Evolutionary conservation across 2,329 filamentous ascomycete species (phyloP).

Genomic region (Botrytis galanthina): DNA sequence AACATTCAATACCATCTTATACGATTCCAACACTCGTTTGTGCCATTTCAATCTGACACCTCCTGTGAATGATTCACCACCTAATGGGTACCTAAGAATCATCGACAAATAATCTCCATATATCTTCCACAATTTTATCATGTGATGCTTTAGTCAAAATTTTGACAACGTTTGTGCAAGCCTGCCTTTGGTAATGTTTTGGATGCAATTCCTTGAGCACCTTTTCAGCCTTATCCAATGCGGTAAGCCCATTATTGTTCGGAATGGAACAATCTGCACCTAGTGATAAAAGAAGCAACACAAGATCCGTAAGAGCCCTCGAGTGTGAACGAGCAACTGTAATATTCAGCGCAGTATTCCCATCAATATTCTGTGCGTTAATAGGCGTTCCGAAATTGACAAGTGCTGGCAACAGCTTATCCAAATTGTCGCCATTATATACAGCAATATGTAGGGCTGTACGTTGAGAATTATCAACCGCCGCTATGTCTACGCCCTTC

Average conservation of each 20-base stretch:
- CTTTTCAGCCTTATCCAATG: not conserved
- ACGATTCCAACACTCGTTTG: not conserved
- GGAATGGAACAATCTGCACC: not conserved
- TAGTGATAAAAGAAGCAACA: not conserved
- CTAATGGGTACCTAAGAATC: not conserved
- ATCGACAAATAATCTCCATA: not conserved
- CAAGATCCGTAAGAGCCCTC: too few relatives aligned
- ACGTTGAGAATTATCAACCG: not conserved
- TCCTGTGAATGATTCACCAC: not conserved
- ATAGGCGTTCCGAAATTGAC: not conserved
- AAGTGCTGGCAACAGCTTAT: not conserved
- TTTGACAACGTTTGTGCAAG: not conserved
- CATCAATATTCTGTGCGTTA: not conserved
- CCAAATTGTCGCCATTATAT: rapidly evolving
- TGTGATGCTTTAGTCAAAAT: not conserved
- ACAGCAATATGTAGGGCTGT: not conserved
- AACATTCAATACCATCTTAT: not conserved
- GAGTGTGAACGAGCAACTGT: too few relatives aligned
- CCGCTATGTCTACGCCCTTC: not conserved
- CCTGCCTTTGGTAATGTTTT: rapidly evolving
- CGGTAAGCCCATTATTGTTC: not conserved
- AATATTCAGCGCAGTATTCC: not conserved
- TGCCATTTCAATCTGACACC: not conserved
- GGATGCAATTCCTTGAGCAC: rapidly evolving
- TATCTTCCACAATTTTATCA: not conserved